A percentile compares a stretch with the other conserved stretches of the same genome.
These are phyloP conservation scores for Arxiozyma slooffiae DNA, from an alignment of 1,139 yeast species.

Conservation along the genomic window DNA sequence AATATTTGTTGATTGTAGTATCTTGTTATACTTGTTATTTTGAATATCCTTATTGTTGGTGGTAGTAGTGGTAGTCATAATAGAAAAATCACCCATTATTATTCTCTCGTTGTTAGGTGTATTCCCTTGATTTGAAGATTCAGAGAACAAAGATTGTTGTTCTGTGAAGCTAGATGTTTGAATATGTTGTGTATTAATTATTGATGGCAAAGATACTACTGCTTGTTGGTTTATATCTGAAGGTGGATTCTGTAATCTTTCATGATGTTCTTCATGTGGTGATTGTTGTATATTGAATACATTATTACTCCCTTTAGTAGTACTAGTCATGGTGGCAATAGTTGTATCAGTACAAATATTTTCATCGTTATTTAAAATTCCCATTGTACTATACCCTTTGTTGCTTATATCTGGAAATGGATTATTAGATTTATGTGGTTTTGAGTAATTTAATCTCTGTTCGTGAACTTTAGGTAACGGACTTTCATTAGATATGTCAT, in stretches of 20 bases:
- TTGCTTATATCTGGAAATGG: slow-evolving; percentile 26
- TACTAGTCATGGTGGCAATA: slow-evolving; percentile 8
- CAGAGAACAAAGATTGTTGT: not conserved
- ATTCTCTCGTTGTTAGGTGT: not conserved
- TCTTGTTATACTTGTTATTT: not conserved
- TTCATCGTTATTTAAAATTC: not conserved
- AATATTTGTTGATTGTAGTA: not conserved
- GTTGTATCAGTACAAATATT: slow-evolving; percentile 4
- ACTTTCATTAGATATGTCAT: not conserved
- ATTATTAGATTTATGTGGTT: slow-evolving; percentile 27
- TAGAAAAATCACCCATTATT: not conserved
- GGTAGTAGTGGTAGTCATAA: not conserved
- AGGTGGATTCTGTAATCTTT: not conserved
- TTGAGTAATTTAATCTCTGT: slow-evolving; percentile 4
- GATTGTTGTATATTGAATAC: not conserved
- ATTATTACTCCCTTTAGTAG: not conserved
- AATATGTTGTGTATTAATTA: not conserved
- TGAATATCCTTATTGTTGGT: not conserved
- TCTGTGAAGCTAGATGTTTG: not conserved
- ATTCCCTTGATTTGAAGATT: not conserved
- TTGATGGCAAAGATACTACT: not conserved
- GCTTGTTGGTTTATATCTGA: not conserved
- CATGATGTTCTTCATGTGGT: not conserved
- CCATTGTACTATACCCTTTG: not conserved
- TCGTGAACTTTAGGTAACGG: not conserved